These are phyloP conservation scores for Pseudonectria foliicola DNA, from an alignment of 2,329 filamentous ascomycete species.

Conservation along the genomic window DNA sequence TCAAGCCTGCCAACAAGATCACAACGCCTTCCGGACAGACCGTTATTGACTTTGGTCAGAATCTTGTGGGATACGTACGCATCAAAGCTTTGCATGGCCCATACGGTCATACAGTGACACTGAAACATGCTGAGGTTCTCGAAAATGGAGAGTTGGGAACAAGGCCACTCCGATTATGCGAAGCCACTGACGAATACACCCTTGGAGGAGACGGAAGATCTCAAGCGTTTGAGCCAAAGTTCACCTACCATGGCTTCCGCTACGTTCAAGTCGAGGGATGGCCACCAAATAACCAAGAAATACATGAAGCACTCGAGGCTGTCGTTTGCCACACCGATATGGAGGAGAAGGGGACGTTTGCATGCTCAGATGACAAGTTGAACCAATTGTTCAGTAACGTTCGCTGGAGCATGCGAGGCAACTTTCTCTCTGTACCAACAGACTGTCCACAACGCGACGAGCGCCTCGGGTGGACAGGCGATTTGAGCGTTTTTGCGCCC, in stretches of 20 bases:
- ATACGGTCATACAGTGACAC: slow-evolving; percentile 32
- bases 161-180: slow-evolving; percentile 35
- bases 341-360: slow-evolving; percentile 40
- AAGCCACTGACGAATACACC: slow-evolving; percentile 30
- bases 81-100: slow-evolving; percentile 30
- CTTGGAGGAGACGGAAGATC: slow-evolving; percentile 9
- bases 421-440: slow-evolving; percentile 50
- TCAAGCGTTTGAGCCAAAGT: slow-evolving; percentile 35
- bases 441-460: slow-evolving; percentile 53
- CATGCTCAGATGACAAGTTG: slow-evolving; percentile 42
- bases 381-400: slow-evolving; percentile 50
- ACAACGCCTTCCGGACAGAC: slow-evolving; percentile 34
- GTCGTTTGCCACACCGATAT: slow-evolving; percentile 44
- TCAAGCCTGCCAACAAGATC: slow-evolving; percentile 25
- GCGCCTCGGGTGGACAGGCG: slow-evolving; percentile 47
- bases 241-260: slow-evolving; percentile 50
- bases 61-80: slow-evolving; percentile 44
- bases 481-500: slow-evolving; percentile 42
- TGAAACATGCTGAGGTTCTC: slow-evolving; percentile 49
- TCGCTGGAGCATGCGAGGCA: slow-evolving; percentile 50
- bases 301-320: slow-evolving; percentile 16
- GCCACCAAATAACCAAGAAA: slow-evolving; percentile 15
- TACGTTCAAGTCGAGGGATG: slow-evolving; percentile 43
- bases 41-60: slow-evolving; percentile 50
- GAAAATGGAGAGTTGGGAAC: slow-evolving; percentile 38